Conservation (phyloP, 306 rosid genomes). For the Glycine soja region DNA sequence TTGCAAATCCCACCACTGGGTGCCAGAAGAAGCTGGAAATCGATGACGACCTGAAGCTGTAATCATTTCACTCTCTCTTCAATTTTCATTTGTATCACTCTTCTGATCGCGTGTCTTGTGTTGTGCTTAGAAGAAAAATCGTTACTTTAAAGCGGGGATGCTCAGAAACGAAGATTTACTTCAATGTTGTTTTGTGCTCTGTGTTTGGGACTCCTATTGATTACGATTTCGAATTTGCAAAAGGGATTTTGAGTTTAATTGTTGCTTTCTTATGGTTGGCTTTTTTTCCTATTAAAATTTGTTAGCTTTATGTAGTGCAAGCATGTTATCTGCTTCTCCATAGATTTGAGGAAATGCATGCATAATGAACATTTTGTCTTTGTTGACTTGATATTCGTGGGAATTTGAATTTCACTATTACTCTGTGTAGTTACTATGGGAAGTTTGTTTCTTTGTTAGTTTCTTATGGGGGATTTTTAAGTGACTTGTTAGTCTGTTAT, state of each 20-base stretch:
- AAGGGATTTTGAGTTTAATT: not conserved
- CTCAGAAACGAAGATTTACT: too few species aligned
- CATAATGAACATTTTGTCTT: not conserved
- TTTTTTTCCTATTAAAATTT: not conserved
- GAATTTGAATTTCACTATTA: not conserved
- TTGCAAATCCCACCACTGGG: too few species aligned
- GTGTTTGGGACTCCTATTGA: not conserved
- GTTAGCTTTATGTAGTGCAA: not conserved
- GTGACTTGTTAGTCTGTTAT: not conserved
- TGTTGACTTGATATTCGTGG: not conserved
- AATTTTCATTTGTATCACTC: too few species aligned
- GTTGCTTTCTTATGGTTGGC: not conserved
- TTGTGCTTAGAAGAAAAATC: too few species aligned
- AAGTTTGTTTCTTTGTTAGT: not conserved
- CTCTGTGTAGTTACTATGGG: not conserved
- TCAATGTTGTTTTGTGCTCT: not conserved
- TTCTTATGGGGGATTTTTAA: not conserved
- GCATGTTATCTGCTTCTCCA: not conserved
- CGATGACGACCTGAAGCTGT: too few species aligned
- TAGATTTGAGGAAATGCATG: too few species aligned
- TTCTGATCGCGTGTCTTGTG: too few species aligned
- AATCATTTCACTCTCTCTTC: too few species aligned
- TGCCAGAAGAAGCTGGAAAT: too few species aligned
- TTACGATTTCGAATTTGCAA: not conserved
- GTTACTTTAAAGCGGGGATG: too few species aligned